Evolutionary conservation across 2,329 filamentous ascomycete genomes (phyloP).

Genomic region (Hyphodiscus sp.): DNA sequence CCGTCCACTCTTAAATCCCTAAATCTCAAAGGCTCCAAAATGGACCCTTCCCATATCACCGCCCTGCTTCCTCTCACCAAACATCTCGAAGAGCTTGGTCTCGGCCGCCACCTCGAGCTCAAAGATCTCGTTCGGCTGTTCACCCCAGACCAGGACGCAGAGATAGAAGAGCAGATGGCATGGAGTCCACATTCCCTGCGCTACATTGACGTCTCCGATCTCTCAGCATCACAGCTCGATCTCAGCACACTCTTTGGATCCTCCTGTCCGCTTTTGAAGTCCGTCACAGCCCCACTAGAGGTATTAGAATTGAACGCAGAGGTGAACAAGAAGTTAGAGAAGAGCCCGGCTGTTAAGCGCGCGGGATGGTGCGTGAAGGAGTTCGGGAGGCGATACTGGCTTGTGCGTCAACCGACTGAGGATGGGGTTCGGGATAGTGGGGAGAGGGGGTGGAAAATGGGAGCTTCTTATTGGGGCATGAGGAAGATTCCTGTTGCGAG

Average conservation of each 20-base stretch:
- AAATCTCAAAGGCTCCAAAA: constrained; percentile 68
- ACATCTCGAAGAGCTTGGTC: constrained; percentile 68
- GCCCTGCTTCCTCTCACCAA: constrained; percentile 60
- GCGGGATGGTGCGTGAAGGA: constrained; percentile 68
- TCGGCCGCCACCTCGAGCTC: constrained; percentile 62
- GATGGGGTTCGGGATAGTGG: constrained; percentile 44
- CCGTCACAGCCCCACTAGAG: constrained; percentile 59
- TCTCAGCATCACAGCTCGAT: constrained; percentile 53
- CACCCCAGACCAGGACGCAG: constrained; percentile 19
- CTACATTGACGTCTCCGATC: constrained; percentile 72
- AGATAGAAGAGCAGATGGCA: constrained; percentile 31
- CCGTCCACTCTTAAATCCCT: constrained; percentile 64
- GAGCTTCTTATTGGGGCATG: constrained; percentile 79
- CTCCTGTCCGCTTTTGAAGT: constrained; percentile 49
- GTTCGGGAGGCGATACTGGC: constrained; percentile 56
- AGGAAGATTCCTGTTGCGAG: constrained; percentile 54
- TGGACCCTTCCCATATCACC: constrained; percentile 58
- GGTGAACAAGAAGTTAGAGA: constrained; percentile 57
- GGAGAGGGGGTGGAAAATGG: constrained; percentile 71
- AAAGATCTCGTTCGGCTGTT: constrained; percentile 44
- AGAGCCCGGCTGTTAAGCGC: constrained; percentile 33
- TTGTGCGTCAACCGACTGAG: constrained; percentile 44
- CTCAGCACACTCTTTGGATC: constrained; percentile 47
- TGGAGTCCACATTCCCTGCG: constrained; percentile 57
- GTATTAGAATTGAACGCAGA: constrained; percentile 71